Conservation (phyloP, 73 alveolate genomes). For the Blepharisma japonicum region DNA sequence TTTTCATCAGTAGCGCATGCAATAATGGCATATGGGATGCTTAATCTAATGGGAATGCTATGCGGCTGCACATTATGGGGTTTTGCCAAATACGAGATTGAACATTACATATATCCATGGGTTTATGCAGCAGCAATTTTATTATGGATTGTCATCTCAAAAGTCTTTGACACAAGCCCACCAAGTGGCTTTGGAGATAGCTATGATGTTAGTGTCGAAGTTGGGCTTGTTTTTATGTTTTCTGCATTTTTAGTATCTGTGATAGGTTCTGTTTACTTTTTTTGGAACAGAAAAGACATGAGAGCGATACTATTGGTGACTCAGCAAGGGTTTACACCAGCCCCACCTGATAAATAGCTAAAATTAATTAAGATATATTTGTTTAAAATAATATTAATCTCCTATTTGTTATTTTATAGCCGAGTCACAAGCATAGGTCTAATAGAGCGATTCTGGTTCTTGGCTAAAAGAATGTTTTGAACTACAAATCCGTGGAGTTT, state of each 20-base stretch:
- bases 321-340: too few relatives aligned
- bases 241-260: background rate
- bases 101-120: background rate
- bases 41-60: background rate
- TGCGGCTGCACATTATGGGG: slow-evolving; percentile 23
- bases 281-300: background rate
- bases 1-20: background rate
- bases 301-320: background rate
- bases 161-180: background rate
- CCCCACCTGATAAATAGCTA: too few relatives aligned
- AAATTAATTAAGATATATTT: too few relatives aligned
- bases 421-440: too few relatives aligned
- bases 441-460: too few relatives aligned
- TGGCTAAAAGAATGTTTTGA: slow-evolving; percentile 45
- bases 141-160: background rate
- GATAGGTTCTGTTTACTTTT: background rate
- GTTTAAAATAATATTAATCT: too few relatives aligned
- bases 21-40: background rate
- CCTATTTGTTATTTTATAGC: too few relatives aligned
- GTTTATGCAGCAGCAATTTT: background rate
- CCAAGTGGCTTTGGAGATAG: background rate
- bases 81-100: background rate
- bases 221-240: slow-evolving; percentile 24
- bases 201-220: background rate
- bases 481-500: slow-evolving; percentile 95